These are phyloP conservation scores for Hamamelis virginiana DNA, from an alignment of 164 flowering plant species.

Conservation along the genomic window DNA sequence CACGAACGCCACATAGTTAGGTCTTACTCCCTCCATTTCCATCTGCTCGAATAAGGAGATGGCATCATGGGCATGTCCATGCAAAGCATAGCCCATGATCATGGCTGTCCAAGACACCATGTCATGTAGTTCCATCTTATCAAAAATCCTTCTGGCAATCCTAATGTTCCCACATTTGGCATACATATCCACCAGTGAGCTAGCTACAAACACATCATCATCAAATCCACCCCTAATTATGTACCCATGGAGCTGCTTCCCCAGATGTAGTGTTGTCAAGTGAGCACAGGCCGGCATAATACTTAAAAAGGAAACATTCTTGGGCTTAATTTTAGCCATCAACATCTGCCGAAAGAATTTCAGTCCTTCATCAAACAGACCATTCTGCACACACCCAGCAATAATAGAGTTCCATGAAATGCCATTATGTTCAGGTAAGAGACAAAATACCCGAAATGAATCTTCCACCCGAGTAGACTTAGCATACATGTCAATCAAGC, in stretches of 20 bases:
- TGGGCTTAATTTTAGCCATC: slow-evolving; percentile 54
- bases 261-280: slow-evolving; percentile 69
- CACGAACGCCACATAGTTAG: slow-evolving; percentile 62
- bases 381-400: slow-evolving; percentile 88
- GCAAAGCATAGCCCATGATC: slow-evolving; percentile 85
- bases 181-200: slow-evolving; percentile 90
- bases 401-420: slow-evolving; percentile 85
- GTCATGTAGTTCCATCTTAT: slow-evolving; percentile 59
- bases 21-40: slow-evolving; percentile 54
- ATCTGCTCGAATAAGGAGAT: slow-evolving; percentile 60
- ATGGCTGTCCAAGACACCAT: slow-evolving; percentile 92
- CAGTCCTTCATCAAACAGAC: slow-evolving; percentile 70
- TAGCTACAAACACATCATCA: slow-evolving; percentile 62
- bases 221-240: slow-evolving; percentile 52
- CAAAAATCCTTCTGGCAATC: slow-evolving; percentile 61
- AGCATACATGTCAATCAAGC: slow-evolving; percentile 92
- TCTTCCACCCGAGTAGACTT: slow-evolving; percentile 62
- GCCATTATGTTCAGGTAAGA: slow-evolving; percentile 53
- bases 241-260: slow-evolving; percentile 83
- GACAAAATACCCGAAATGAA: slow-evolving; percentile 50
- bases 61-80: slow-evolving; percentile 71
- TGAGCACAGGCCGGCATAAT: slow-evolving; percentile 89
- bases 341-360: slow-evolving; percentile 69
- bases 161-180: slow-evolving; percentile 80
- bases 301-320: slow-evolving; percentile 65